A percentile compares a stretch with the other conserved stretches of the same genome.
Conservation (phyloP, 164 flowering plant genomes). For the Macadamia integrifolia region DNA sequence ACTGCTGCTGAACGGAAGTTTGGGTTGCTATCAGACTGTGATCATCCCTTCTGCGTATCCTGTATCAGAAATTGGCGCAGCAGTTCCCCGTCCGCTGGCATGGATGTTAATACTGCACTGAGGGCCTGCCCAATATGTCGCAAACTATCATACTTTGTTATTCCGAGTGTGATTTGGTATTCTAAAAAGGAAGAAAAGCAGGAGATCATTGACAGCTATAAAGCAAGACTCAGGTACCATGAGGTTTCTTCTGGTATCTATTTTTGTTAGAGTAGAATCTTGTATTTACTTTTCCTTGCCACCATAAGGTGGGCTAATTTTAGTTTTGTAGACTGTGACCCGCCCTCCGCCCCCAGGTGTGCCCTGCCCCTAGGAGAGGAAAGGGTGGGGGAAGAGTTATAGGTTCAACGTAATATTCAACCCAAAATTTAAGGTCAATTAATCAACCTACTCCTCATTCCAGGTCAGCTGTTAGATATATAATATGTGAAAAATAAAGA, state of each 20-base stretch:
- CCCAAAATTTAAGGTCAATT: too few species aligned
- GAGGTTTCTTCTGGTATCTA: not conserved
- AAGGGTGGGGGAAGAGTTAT: too few species aligned
- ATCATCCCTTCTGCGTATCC: conserved; percentile 92
- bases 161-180: conserved; percentile 97
- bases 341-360: too few species aligned
- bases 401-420: too few species aligned
- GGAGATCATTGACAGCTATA: conserved; percentile 78
- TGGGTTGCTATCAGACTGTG: conserved; percentile 92
- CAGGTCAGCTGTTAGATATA: too few species aligned
- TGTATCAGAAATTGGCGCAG: conserved; percentile 95
- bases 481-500: too few species aligned
- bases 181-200: conserved; percentile 68
- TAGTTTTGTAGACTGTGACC: too few species aligned
- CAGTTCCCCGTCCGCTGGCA: conserved; percentile 76
- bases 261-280: not conserved
- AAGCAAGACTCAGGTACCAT: conserved; percentile 74
- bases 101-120: conserved; percentile 79
- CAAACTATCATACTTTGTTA: conserved; percentile 88
- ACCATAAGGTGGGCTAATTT: too few species aligned
- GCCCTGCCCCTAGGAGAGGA: too few species aligned
- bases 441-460: too few species aligned
- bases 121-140: conserved; percentile 97
- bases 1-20: conserved; percentile 84
- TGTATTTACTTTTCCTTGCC: too few species aligned